These are phyloP conservation scores for Tephrocybe sp. DNA, from an alignment of 768 basidiomycete genomes.

Conservation along the genomic window DNA sequence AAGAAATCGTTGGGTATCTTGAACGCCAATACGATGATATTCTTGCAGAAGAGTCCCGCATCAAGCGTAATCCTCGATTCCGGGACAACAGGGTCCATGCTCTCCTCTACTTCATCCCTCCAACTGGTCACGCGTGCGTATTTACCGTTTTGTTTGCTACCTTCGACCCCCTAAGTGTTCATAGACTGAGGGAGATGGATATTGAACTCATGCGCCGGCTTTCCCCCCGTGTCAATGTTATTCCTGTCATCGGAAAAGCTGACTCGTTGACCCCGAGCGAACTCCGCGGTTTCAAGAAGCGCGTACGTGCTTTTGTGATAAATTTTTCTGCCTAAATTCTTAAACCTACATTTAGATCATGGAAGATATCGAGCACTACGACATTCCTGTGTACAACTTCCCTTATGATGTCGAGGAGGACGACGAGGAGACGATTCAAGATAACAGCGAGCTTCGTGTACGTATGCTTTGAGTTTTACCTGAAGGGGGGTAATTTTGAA, in stretches of 20 bases:
- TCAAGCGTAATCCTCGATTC: slow-evolving; percentile 99
- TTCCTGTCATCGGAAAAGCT: slow-evolving; percentile 96
- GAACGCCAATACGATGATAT: slow-evolving; percentile 99
- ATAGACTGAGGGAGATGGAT: slow-evolving; percentile 94
- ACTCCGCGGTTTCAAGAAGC: slow-evolving; percentile 92
- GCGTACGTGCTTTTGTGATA: slow-evolving; percentile 63
- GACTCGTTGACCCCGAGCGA: slow-evolving; percentile 93
- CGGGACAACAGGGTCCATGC: slow-evolving; percentile 97
- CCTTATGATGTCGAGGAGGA: slow-evolving; percentile 99
- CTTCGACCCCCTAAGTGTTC: slow-evolving; percentile 1
- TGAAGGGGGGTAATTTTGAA: not conserved
- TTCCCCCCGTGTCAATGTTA: slow-evolving; percentile 97
- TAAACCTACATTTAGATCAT: slow-evolving; percentile 64
- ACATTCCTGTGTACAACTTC: slow-evolving; percentile 99
- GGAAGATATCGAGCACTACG: slow-evolving; percentile 99
- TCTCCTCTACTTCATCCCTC: slow-evolving; percentile 96
- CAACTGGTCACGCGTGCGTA: slow-evolving; percentile 93
- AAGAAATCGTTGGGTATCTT: slow-evolving; percentile 94
- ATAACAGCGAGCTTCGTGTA: slow-evolving; percentile 87
- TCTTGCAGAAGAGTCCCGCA: slow-evolving; percentile 95
- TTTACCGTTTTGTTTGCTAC: not conserved
- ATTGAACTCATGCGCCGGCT: slow-evolving; percentile 98
- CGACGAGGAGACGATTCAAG: slow-evolving; percentile 96
- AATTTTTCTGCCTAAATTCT: slow-evolving; percentile 5
- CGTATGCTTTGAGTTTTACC: slow-evolving; percentile 41